Evolutionary conservation across 1,139 yeast genomes (phyloP), one percentile per base, ranked within the genome.

Genomic region (Candida pseudoviswanathii): DNA sequence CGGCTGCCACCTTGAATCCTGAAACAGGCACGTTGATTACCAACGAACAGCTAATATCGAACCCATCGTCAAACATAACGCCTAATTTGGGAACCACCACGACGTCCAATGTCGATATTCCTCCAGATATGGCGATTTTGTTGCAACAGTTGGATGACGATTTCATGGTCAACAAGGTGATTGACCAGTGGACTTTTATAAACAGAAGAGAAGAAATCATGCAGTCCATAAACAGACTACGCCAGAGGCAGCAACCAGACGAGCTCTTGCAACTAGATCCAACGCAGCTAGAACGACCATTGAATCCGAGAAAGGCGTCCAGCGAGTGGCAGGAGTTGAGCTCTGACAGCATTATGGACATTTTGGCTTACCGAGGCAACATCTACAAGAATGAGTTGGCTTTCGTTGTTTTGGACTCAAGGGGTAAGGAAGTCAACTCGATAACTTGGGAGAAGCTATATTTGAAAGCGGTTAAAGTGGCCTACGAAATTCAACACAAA

Each of bases 361-460:
- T 91, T 29, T 71, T 94, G 54, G 75, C 92, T 39, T 84, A 83
- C 51, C 71, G 99, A 37, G 96, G 92, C 1, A 74, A 77, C 25
- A 68, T 81, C 1, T 85, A 85, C 58, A 83, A 84, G 41, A 72
- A 80, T 25, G 92, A 89, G 52, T 76, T 78, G 21, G 97, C 97
- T 0, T 77, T 94, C 46, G 68, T 85, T 41, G 80, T 84, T 3
- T 71, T 94, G 29, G 97, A 91, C 61, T 65, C 80, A 3, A 86
- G 82, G 58, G 97, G 97, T 4, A 92, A 89, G 63, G 98, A 92
- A 62, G 75, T 81, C 0, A 78, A 80, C 27, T 68, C 86, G 0
- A 86, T 94, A 9, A 78, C 94, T 0, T 95, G 99, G 99, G 97
- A 90, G 54, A 92, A 90, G 62, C 72, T 95, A 22, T 89, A 90